Evolutionary conservation across 495 filamentous ascomycete genomes (phyloP), one percentile per base, ranked within the genome.

Genomic region (Parachaetomium inaequale): DNA sequence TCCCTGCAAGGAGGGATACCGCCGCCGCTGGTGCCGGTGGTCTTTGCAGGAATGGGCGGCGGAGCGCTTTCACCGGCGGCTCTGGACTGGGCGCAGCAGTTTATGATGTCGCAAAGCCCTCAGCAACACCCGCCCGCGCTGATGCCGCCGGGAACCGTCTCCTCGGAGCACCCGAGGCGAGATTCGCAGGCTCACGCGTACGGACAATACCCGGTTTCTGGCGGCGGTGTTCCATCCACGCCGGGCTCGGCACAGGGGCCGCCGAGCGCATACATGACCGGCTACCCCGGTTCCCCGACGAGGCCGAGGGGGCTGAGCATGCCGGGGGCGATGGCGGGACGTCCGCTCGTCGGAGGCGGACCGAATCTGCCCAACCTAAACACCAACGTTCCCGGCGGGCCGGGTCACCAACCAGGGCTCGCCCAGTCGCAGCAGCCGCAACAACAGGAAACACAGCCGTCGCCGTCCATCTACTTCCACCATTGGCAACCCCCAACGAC

Each of bases 401-500:
- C 58, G 19, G 67, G 66, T 40, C 66, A 70, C 29, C 76, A 78
- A 31, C 67, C 69, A 53, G 66, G 58, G 66, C 66, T 67, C 26
- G 63, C 62, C 21, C 67, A 73, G 40, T 59, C 71, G 47, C 76
- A 78, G 53, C 74, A 64, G 45, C 66, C 32, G 11, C 42, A 46
- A 64, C 26, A 63, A 25, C 69, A 70, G 56, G 83, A 82, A 58
- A 64, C 81, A 36, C 81, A 83, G 46, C 71, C 75, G 32, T 72
- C 76, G n/a, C 79, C 90, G 7, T 85, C 86, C 15, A 88, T 96
- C 53, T 95, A 91, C 70, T 96, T 96, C 63, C 92, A 96, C 69
- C 91, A 96, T 68, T 96, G 90, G 90, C 86, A 91, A 57, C 93
- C 93, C 6, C 92, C 92, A 28, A 79, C 76, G 15, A 81, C 82